Percentiles rank a stretch among this genome's conserved stretches.
Evolutionary conservation across 805 yeast species (phyloP).

Genomic region (Wickerhamomyces kurtzmanii): DNA sequence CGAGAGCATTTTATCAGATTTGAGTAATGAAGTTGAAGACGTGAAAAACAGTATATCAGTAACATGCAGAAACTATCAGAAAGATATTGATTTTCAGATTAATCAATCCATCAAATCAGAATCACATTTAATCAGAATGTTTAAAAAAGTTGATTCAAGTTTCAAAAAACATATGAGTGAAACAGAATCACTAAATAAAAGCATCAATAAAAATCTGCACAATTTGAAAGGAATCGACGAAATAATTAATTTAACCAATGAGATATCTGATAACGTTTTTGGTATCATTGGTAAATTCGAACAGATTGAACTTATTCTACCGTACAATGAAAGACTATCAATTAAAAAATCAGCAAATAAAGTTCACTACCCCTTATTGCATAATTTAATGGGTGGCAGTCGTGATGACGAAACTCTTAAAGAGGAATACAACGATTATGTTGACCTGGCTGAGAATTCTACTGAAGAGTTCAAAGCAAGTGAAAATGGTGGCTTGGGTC

Average conservation of each 20-base stretch:
- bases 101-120: slow-evolving; percentile 1
- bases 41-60: background rate
- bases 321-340: slow-evolving; percentile 25
- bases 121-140: slow-evolving; percentile 1
- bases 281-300: slow-evolving; percentile 15
- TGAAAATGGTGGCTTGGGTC: slow-evolving; percentile 4
- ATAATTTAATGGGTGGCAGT: slow-evolving; percentile 13
- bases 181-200: slow-evolving; percentile 4
- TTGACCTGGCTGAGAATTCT: slow-evolving; percentile 3
- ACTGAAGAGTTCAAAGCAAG: slow-evolving; percentile 10
- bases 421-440: too few species aligned
- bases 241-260: slow-evolving; percentile 1
- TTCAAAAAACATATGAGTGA: slow-evolving; percentile 1
- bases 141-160: slow-evolving; percentile 1
- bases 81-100: slow-evolving; percentile 2
- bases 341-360: slow-evolving; percentile 25
- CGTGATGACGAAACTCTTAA: too few species aligned
- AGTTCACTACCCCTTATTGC: slow-evolving; percentile 32
- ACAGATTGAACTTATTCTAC: slow-evolving; percentile 24
- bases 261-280: slow-evolving; percentile 6
- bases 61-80: slow-evolving; percentile 1
- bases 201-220: slow-evolving; percentile 7
- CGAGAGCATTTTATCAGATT: slow-evolving; percentile 2
- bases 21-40: slow-evolving; percentile 5
- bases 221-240: slow-evolving; percentile 3